Percentiles rank a stretch among this genome's conserved stretches.
Evolutionary conservation across 192 early-diverging fungal genomes (phyloP).

Genomic region (Podila minutissima): DNA sequence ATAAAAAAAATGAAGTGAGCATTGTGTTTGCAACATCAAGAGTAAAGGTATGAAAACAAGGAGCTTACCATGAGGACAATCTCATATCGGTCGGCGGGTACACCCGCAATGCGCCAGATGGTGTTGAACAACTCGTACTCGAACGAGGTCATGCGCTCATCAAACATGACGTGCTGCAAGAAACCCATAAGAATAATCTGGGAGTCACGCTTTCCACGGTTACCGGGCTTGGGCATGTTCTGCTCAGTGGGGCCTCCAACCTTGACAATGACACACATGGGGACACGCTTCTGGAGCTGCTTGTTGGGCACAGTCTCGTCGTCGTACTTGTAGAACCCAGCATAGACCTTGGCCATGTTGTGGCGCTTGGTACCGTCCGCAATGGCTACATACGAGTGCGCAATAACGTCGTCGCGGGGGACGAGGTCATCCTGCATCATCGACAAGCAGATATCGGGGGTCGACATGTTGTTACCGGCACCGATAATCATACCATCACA

Average conservation of each 20-base stretch:
- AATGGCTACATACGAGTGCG: conserved; percentile 73
- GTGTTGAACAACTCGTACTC: conserved; percentile 92
- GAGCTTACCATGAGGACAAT: conserved; percentile 73
- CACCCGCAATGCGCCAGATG: conserved; percentile 78
- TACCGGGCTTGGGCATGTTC: conserved; percentile 73
- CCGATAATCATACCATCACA: conserved; percentile 94
- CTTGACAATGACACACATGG: conserved; percentile 75
- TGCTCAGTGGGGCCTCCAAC: conserved; percentile 74
- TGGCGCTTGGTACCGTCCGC: conserved; percentile 75
- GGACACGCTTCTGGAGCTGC: conserved; percentile 65
- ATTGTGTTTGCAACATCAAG: not conserved
- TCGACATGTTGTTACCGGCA: conserved; percentile 73
- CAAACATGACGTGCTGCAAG: conserved; percentile 77
- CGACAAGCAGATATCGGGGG: conserved; percentile 80
- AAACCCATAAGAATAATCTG: conserved; percentile 95
- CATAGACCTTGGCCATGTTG: conserved; percentile 83
- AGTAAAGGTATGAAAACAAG: no score
- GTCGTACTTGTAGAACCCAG: conserved; percentile 71
- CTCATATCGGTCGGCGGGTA: conserved; percentile 84
- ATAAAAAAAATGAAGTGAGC: not conserved
- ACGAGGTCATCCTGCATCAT: conserved; percentile 73
- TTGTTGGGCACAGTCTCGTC: conserved; percentile 59
- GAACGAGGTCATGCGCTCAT: conserved; percentile 91
- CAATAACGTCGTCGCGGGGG: conserved; percentile 62
- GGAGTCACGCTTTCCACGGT: conserved; percentile 94